These are phyloP conservation scores for Wickerhamiella siamensis DNA, from an alignment of 805 yeast species.

Conservation along the genomic window DNA sequence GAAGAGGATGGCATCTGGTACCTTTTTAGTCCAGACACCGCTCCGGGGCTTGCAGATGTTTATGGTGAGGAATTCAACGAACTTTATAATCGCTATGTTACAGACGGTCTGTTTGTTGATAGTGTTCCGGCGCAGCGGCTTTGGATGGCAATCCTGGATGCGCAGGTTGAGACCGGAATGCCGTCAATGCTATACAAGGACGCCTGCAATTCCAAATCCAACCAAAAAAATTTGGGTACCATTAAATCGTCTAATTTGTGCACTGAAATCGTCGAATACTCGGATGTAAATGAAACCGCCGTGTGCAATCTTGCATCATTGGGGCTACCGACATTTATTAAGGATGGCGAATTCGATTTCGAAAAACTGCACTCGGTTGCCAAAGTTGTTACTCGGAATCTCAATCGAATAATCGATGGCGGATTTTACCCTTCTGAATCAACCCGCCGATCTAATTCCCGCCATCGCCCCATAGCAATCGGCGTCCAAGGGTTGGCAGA, in stretches of 20 bases:
- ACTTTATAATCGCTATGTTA: conserved; percentile 56
- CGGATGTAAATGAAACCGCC: conserved; percentile 75
- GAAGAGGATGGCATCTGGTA: conserved; percentile 67
- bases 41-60: conserved; percentile 66
- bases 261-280: conserved; percentile 81
- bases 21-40: conserved; percentile 70
- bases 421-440: conserved; percentile 66
- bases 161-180: conserved; percentile 89
- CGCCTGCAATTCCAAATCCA: conserved; percentile 73
- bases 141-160: conserved; percentile 72
- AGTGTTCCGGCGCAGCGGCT: conserved; percentile 68
- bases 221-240: conserved; percentile 78
- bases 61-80: conserved; percentile 67
- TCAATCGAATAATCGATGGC: conserved; percentile 69
- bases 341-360: conserved; percentile 46
- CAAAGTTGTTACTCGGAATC: conserved; percentile 59
- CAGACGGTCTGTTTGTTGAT: conserved; percentile 41
- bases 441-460: conserved; percentile 54
- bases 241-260: conserved; percentile 87
- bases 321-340: conserved; percentile 67
- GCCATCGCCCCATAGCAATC: conserved; percentile 77
- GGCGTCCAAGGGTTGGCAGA: conserved; percentile 96
- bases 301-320: conserved; percentile 90
- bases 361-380: conserved; percentile 53
- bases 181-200: conserved; percentile 93